These are phyloP conservation scores for Eucalyptus pumila DNA, from an alignment of 345 rosid genomes.

Conservation along the genomic window DNA sequence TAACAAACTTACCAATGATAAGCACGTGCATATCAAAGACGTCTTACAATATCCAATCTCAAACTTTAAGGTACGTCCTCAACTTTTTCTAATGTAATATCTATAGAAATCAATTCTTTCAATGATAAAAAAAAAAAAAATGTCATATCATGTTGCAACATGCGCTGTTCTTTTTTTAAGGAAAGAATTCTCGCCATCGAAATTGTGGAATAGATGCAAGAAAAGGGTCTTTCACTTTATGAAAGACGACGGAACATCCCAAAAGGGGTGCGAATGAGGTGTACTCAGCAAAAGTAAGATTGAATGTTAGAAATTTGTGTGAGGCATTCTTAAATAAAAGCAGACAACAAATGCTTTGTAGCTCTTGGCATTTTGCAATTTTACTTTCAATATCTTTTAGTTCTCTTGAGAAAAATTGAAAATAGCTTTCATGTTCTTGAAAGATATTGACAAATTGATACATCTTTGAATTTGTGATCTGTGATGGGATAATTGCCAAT, in stretches of 20 bases:
- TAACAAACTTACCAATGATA: neutral
- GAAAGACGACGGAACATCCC: neutral
- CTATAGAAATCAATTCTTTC: neutral
- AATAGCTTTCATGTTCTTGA: neutral
- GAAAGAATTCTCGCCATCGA: neutral
- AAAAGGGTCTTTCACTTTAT: neutral
- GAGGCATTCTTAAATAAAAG: neutral
- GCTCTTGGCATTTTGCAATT: neutral
- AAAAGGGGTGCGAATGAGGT: neutral
- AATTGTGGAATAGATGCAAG: neutral
- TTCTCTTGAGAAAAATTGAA: neutral
- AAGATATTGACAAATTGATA: neutral
- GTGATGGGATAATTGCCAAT: neutral
- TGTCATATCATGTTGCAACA: neutral
- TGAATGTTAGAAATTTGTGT: neutral
- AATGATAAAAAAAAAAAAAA: no score
- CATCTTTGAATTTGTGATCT: neutral
- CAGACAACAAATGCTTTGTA: neutral
- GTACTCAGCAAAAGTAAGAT: neutral
- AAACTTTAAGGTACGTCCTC: neutral
- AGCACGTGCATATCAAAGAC: neutral
- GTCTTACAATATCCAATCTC: neutral
- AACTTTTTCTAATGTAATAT: neutral
- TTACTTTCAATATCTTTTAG: neutral
- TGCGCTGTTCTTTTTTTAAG: neutral